phyloP scores from a whole-genome alignment of 495 filamentous ascomycete genomes.

The Penicillium cataractarum region DNA sequence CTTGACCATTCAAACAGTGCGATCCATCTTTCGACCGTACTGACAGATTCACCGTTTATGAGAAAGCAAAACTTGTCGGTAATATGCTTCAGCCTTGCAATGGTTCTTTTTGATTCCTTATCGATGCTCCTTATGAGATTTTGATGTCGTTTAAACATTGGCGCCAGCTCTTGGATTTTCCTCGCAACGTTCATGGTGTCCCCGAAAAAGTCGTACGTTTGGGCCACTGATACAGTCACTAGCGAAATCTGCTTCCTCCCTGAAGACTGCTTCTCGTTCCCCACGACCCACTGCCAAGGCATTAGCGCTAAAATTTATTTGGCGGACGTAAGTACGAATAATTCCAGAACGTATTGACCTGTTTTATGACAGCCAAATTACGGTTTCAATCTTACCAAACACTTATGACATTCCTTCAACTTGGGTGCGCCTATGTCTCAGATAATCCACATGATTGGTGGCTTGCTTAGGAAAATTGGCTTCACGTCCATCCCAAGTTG shows the following conservation, averaged over 20 bases:
- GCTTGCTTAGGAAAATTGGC: background rate
- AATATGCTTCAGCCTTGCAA: too few relatives aligned
- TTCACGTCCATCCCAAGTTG: background rate
- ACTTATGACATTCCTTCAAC: background rate
- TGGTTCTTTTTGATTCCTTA: too few relatives aligned
- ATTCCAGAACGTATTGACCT: background rate
- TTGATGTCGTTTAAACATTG: too few relatives aligned
- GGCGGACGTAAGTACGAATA: background rate
- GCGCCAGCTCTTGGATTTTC: too few relatives aligned
- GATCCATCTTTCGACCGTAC: too few relatives aligned
- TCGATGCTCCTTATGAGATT: too few relatives aligned
- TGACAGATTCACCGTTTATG: too few relatives aligned
- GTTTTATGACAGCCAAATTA: background rate
- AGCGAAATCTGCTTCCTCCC: slow-evolving; percentile 16
- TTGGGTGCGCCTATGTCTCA: background rate
- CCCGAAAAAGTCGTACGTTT: too few relatives aligned
- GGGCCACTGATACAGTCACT: too few relatives aligned
- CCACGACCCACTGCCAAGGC: slow-evolving; percentile 3
- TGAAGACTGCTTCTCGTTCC: background rate
- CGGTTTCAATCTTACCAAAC: background rate
- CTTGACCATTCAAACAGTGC: too few relatives aligned
- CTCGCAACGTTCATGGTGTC: too few relatives aligned
- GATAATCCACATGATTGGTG: background rate
- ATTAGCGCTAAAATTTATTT: slow-evolving; percentile 7
- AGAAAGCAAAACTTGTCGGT: too few relatives aligned